Base-by-base conservation (phyloP, 2,329 filamentous ascomycete species). In the Alternaria solani region DNA sequence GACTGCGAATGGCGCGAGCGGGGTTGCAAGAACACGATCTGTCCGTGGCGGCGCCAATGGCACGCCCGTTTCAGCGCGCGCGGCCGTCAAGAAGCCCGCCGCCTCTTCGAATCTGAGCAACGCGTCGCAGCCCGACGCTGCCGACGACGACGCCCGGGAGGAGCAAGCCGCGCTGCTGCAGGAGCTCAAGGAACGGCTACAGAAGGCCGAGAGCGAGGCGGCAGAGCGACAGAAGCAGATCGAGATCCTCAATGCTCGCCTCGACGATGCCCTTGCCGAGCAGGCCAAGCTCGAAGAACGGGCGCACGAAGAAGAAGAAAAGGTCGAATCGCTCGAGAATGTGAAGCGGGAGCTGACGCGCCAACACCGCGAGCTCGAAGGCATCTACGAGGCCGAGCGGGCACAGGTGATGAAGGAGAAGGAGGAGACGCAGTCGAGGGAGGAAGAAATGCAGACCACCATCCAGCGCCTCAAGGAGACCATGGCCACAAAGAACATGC, bases 391-490 rank as follows among this genome's bases (percentile, higher is more conserved):
- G 78, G 89, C 91, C 44, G 95, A 99, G 80, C 88, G 93, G 64
- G 92, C 90, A 73, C 88, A 92, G 55, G 91, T 94, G 81, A 88
- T 92, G 74, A 93, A 94, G 80, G 94, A 98, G 78, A 95, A 96
- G 81, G 94, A 97, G 67, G 92, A 96, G 70, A 90, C 94, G 79
- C 84, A 87, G 55, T 90, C 90, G 69, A 87, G 90, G 58, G 93
- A 97, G 75, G 93, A 97, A 74, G 93, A 97, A 78, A 89, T 98
- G 86, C 92, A 96, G 79, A 84, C 87, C 59, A 91, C 94, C 55
- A 95, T 98, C 73, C 93, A 96, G 81, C 86, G 94, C 56, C 83
- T 99, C 70, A 98, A 97, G 84, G 94, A 97, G 77, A 91, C 88
- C 51, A 83, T 97, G 69, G 90, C 91, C 52, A 91, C 94, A 80